Evolutionary conservation across 2,329 filamentous ascomycete genomes (phyloP), one percentile per base, ranked within the genome.

Genomic region (Apiospora sp.): DNA sequence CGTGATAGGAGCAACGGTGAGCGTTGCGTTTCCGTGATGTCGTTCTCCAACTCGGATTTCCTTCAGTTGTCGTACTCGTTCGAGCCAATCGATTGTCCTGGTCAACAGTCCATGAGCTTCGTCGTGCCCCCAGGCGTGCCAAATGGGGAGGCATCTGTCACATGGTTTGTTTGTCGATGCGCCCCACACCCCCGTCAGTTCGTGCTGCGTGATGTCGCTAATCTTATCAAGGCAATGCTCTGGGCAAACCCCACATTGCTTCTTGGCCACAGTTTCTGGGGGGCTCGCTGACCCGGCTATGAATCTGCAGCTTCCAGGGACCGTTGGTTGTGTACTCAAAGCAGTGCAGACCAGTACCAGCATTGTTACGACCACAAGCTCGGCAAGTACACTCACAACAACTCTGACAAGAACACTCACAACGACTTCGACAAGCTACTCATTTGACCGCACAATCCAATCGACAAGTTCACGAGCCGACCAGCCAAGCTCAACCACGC

Each of bases 21-120:
- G n/a, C 49, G 49, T 51, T 51, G n/a, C 49, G 49, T 51, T 51
- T 51, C n/a, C 49, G 22, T 51, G n/a, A 51, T 51, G n/a, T 51
- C n/a, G n/a, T 51, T 51, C n/a, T 51, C n/a, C 1, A 27, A 51
- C 49, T 12, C 49, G n/a, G 49, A 51, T 8, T 51, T 51, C 49
- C n/a, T 51, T 27, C 8, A 51, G 3, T 51, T 51, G n/a, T 51
- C 8, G n/a, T 51, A 51, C 49, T 51, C 49, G 49, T 51, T 51
- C n/a, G 22, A 24, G 49, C 49, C n/a, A 51, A 51, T 51, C 49
- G 1, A 51, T 8, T 51, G n/a, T 5, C 13, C n/a, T 24, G n/a
- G n/a, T 51, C 8, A 51, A 51, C n/a, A 51, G n/a, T 51, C n/a
- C 8, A 51, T 51, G n/a, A 51, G 49, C 49, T 51, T 51, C 49